These are phyloP conservation scores for Metschnikowia kunwiensis DNA, from an alignment of 805 yeast species.

Conservation along the genomic window DNA sequence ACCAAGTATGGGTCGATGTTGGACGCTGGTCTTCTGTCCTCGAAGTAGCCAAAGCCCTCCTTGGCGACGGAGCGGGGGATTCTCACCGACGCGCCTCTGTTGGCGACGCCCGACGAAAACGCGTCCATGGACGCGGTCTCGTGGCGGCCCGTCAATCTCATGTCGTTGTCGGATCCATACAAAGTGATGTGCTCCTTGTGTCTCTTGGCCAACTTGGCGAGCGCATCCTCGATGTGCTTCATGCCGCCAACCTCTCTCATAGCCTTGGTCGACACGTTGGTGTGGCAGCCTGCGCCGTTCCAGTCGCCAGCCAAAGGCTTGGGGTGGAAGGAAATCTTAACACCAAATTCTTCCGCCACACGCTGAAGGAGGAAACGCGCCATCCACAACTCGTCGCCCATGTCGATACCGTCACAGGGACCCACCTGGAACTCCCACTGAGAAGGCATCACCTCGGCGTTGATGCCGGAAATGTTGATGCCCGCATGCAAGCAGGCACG, in stretches of 20 bases:
- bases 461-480: conserved; percentile 87
- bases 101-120: conserved; percentile 97
- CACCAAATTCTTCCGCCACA: conserved; percentile 98
- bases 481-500: conserved; percentile 96
- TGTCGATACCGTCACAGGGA: conserved; percentile 89
- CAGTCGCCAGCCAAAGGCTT: conserved; percentile 98
- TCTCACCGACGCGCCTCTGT: conserved; percentile 99
- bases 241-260: conserved; percentile 98
- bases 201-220: conserved; percentile 91
- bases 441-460: conserved; percentile 99
- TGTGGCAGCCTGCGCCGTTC: conserved; percentile 99
- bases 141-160: conserved; percentile 96
- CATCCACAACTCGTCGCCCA: conserved; percentile 98
- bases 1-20: conserved; percentile 99
- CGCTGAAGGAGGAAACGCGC: conserved; percentile 90
- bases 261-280: conserved; percentile 87
- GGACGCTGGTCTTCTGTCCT: conserved; percentile 99
- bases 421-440: conserved; percentile 99
- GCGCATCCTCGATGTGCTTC: conserved; percentile 88
- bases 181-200: conserved; percentile 94
- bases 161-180: conserved; percentile 93
- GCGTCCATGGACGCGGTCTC: conserved; percentile 93
- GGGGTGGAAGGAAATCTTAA: conserved; percentile 98
- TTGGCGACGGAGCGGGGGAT: conserved; percentile 98
- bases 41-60: conserved; percentile 97